Percentiles rank a stretch among this genome's conserved stretches.
Evolutionary conservation across 208 protist species (phyloP).

Genomic region (Wallacemonas rigidus): DNA sequence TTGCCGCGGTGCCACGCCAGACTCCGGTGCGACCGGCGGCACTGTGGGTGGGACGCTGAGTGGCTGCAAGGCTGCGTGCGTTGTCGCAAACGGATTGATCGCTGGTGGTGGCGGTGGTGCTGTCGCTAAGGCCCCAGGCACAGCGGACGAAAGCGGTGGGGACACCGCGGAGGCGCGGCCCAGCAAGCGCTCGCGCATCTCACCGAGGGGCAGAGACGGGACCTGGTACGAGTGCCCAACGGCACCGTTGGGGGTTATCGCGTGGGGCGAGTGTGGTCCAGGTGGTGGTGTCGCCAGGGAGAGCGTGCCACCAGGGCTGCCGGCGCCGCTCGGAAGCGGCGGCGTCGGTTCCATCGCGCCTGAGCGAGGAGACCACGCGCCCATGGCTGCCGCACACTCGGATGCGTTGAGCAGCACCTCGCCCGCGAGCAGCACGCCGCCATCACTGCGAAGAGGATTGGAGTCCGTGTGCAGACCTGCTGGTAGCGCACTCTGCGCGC

Average conservation of each 20-base stretch:
- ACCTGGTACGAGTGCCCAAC: neutral
- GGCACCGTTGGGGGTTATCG: neutral
- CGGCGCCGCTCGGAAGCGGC: conserved; percentile 11
- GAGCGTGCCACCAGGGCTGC: neutral
- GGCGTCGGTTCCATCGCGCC: conserved; percentile 22
- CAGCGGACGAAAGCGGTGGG: too few species aligned
- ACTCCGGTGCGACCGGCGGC: neutral
- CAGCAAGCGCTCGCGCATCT: neutral
- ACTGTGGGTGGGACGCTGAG: neutral
- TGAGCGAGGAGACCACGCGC: conserved; percentile 13
- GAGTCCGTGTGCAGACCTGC: neutral
- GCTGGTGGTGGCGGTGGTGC: conserved; percentile 1
- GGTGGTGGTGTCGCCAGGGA: conserved; percentile 5
- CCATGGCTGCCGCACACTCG: conserved; percentile 14
- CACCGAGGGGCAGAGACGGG: neutral
- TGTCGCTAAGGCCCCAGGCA: neutral
- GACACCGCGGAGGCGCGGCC: too few species aligned
- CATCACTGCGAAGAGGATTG: neutral
- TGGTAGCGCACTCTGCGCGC: conserved; percentile 8
- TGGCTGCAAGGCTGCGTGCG: neutral
- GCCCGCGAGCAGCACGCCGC: conserved; percentile 4
- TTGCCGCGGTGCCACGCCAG: neutral
- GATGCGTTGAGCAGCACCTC: conserved; percentile 12
- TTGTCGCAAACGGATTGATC: neutral
- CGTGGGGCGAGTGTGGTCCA: neutral